phyloP scores from a whole-genome alignment of 148 eudicot genomes.

The Diospyros lotus region DNA sequence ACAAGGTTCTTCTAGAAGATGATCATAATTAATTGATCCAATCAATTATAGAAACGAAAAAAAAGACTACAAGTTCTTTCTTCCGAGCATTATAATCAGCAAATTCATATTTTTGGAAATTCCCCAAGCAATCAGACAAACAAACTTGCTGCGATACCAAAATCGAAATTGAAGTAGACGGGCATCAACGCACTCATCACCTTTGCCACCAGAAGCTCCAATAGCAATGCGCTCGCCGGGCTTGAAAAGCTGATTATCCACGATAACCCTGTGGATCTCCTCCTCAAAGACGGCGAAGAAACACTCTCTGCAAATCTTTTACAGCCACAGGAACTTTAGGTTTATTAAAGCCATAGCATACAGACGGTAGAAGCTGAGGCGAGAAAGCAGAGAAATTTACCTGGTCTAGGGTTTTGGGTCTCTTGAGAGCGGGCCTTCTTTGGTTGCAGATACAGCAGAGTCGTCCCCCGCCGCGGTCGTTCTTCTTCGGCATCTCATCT shows the following conservation, averaged over 20 bases:
- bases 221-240: slow-evolving; percentile 87
- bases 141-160: too few relatives aligned
- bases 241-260: slow-evolving; percentile 72
- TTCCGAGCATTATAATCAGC: too few relatives aligned
- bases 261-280: slow-evolving; percentile 74
- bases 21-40: too few relatives aligned
- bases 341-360: not conserved
- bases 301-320: slow-evolving; percentile 91
- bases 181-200: slow-evolving; percentile 17
- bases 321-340: not conserved
- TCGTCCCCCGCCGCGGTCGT: slow-evolving; percentile 12
- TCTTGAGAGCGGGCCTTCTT: slow-evolving; percentile 37
- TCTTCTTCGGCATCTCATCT: slow-evolving; percentile 10
- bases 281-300: slow-evolving; percentile 84
- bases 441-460: slow-evolving; percentile 33
- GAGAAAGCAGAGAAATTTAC: not conserved
- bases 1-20: too few relatives aligned
- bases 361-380: not conserved
- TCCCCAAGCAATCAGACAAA: too few relatives aligned
- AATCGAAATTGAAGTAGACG: too few relatives aligned
- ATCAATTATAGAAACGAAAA: too few relatives aligned
- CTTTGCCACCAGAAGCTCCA: slow-evolving; percentile 99
- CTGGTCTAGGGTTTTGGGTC: slow-evolving; percentile 47
- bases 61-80: too few relatives aligned
- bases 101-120: too few relatives aligned